Evolutionary conservation across 495 filamentous ascomycete genomes (phyloP), one percentile per base, ranked within the genome.

Genomic region (Aspergillus hancockii): DNA sequence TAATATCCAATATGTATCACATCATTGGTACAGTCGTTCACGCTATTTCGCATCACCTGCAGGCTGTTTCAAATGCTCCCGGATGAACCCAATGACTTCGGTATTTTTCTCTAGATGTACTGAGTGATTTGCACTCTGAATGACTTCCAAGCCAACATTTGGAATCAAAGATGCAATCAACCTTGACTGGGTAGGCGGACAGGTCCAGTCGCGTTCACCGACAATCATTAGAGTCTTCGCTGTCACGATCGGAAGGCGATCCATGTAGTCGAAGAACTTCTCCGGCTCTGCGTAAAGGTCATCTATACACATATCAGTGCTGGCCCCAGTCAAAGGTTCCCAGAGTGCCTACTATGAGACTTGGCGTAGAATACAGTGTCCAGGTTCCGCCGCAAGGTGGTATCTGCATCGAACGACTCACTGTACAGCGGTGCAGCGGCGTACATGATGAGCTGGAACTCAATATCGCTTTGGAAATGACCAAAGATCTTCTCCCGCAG

Each of bases 401-500:
- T 2, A 22, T 55, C 52, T 13, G 52, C 32, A 41, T 55, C 52
- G 16, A 55, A 55, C 6, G 32, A 23, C 21, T 55, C 34, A 8
- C 18, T 28, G 30, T 55, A 55, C 18, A 55, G 36, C 4, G 52
- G 52, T 14, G 52, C 32, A 3, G 52, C 49, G n/a, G 30, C 14
- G n/a, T 40, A 32, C 60, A 63, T 55, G 30, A 63, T 31, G 10
- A 63, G 60, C 13, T 30, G 55, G 19, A 63, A 63, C 21, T 63
- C 60, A n/a, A 51, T 30, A 21, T 63, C 60, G 19, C 34, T 59
- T 21, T 58, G 31, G 32, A 63, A 63, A 13, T 22, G 22, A 5
- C 60, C 60, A 28, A 63, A 63, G 1, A 63, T 58, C 23, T 59
- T 59, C 18, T 63, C 60, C 8, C 49, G 23, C 16, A 63, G 46